Percentiles rank a stretch among this genome's conserved stretches.
Conservation (phyloP, 163 green algal species). For the Scenedesmus sp. region DNA sequence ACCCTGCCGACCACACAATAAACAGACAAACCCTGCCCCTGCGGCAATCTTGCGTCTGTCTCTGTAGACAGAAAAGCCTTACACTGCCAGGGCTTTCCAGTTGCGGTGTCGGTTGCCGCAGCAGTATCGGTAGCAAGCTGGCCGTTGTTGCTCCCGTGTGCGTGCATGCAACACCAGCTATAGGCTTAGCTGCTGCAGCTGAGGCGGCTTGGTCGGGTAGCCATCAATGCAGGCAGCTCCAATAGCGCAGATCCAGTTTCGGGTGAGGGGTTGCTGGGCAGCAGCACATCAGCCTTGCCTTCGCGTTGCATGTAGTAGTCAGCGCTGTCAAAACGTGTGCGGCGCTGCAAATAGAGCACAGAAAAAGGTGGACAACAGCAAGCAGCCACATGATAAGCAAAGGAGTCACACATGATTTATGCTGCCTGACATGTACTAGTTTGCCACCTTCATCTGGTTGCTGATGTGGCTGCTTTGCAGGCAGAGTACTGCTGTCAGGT, state of each 20-base stretch:
- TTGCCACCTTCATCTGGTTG: neutral
- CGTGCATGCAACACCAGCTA: neutral
- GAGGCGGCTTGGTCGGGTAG: neutral
- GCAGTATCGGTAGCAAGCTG: neutral
- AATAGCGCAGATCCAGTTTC: neutral
- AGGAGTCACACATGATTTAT: too few relatives aligned
- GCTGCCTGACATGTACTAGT: too few relatives aligned
- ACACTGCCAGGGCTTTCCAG: neutral
- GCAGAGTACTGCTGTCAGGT: neutral
- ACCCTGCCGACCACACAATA: neutral
- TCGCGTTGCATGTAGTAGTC: constrained; percentile 7
- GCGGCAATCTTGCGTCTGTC: neutral
- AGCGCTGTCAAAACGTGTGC: neutral
- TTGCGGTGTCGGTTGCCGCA: neutral
- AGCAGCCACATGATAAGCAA: neutral
- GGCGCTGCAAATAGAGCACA: neutral
- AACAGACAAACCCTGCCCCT: neutral
- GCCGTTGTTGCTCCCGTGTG: neutral
- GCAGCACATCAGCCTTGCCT: neutral
- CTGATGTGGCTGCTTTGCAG: neutral
- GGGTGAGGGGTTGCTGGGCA: neutral
- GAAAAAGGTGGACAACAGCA: neutral
- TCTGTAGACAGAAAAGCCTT: too few relatives aligned
- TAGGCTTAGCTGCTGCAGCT: neutral
- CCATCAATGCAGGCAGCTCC: neutral